Base-by-base conservation (phyloP, 305 asterid species). In the Plantago coronopus region DNA sequence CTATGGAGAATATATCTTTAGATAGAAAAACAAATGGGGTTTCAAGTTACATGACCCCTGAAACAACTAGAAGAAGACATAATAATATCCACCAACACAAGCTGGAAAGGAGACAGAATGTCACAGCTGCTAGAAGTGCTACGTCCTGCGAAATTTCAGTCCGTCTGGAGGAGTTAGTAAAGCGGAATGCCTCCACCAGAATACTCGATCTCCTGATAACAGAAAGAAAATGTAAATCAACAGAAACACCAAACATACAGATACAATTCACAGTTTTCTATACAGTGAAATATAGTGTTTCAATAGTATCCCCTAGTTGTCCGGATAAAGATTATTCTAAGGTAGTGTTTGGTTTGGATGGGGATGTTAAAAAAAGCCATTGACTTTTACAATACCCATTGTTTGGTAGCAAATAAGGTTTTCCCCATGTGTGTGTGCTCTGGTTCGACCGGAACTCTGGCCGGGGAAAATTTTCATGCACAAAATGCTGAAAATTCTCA, bases 141-240 rank as follows among this genome's bases (percentile, higher is more conserved):
- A 27, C 31, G 31, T 27, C 31, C 57, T 5, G 54, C 40, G 2
- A 55, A 61, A n/a, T 42, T 60, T 17, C 6, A 56, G 13, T 34
- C 20, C 17, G 23, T n/a, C 53, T 19, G 17, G 54, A 68, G 55
- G 18, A 64, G 63, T 69, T 44, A 86, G 70, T 72, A 61, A 23
- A 81, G 74, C 4, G 79, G 88, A 59, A 86, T 45, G 48, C 95
- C 95, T 48, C 98, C 98, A 67, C 98, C 95, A 20, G 97, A 79
- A 72, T 81, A 93, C 81, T 93, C 98, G 5, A 93, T 85, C 76
- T 86, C 98, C 98, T 91, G 81, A 65, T 77, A 66, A 51, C 21
- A 48, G 38, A 27, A 44, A 48, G 18, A 43, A 20, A 15, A n/a
- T 31, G 45, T 53, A 34, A 57, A 12, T 34, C 17, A 16, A 15